Percentiles rank a stretch among this genome's conserved stretches.
phyloP scores from a whole-genome alignment of 352 stramenopile genomes.

The Phytophthora quininea region DNA sequence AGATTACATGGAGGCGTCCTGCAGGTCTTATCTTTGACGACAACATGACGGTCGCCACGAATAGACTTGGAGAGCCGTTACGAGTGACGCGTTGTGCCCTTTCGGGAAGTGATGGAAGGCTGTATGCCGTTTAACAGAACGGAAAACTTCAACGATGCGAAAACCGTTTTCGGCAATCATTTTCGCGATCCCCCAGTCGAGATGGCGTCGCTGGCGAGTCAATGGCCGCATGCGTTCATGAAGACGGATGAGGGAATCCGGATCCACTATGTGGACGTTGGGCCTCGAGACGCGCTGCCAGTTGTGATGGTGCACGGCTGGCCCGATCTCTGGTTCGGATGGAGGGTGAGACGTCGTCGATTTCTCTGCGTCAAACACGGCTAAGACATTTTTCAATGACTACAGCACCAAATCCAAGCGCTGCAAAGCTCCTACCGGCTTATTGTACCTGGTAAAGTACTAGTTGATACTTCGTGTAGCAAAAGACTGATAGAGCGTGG shows the following conservation, averaged over 20 bases:
- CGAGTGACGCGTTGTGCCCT: too few relatives aligned
- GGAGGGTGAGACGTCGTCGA: conserved; percentile 30
- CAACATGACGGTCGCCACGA: too few relatives aligned
- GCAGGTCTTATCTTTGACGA: too few relatives aligned
- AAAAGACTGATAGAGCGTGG: neutral
- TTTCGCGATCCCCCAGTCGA: neutral
- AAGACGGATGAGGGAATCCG: conserved; percentile 32
- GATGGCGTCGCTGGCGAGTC: conserved; percentile 28
- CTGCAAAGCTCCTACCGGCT: conserved; percentile 53
- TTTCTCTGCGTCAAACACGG: too few relatives aligned
- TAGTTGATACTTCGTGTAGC: conserved; percentile 4
- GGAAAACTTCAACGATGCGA: neutral
- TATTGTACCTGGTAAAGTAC: conserved; percentile 51
- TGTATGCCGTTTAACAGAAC: too few relatives aligned
- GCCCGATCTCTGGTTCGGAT: conserved; percentile 76
- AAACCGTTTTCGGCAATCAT: conserved; percentile 2
- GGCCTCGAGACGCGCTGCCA: conserved; percentile 47
- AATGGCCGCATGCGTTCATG: conserved; percentile 41
- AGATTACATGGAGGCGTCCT: too few relatives aligned
- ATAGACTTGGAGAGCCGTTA: too few relatives aligned
- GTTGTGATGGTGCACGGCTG: conserved; percentile 79
- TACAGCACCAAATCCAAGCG: conserved; percentile 60
- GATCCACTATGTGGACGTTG: conserved; percentile 67
- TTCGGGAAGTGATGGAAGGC: too few relatives aligned
- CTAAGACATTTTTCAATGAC: neutral